Conservation (phyloP, 805 yeast species). For the Wickerhamiella australiensis region DNA sequence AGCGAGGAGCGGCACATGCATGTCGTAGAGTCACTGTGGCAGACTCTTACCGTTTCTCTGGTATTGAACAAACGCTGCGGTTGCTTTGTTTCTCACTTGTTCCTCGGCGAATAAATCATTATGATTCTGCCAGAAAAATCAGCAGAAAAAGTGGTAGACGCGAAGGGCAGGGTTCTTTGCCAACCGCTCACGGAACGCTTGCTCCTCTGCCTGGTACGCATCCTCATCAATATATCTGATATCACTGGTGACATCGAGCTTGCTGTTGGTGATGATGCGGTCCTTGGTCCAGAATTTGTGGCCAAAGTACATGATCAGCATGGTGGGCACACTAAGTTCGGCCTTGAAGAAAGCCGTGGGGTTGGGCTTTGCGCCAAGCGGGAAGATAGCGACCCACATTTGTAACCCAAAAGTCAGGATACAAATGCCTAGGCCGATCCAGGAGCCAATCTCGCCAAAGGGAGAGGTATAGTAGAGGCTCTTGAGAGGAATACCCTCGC, state of each 20-base stretch:
- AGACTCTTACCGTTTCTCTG: too few relatives aligned
- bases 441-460: slow-evolving; percentile 57
- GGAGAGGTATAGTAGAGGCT: slow-evolving; percentile 60
- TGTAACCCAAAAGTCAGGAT: slow-evolving; percentile 56
- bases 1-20: too few relatives aligned
- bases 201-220: slow-evolving; percentile 8
- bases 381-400: slow-evolving; percentile 73
- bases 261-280: not conserved
- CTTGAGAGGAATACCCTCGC: slow-evolving; percentile 55
- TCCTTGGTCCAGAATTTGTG: slow-evolving; percentile 17
- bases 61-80: too few relatives aligned
- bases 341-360: slow-evolving; percentile 39
- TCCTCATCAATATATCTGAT: slow-evolving; percentile 6
- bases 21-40: too few relatives aligned
- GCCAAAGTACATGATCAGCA: slow-evolving; percentile 16
- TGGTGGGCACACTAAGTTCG: slow-evolving; percentile 37
- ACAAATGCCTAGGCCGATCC: slow-evolving; percentile 47
- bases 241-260: slow-evolving; percentile 7
- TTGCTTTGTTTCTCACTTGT: too few relatives aligned
- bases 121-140: not conserved
- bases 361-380: slow-evolving; percentile 35
- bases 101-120: not conserved
- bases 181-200: slow-evolving; percentile 1
- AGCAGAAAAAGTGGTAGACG: slow-evolving; percentile 10
- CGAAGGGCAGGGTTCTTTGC: slow-evolving; percentile 7